A percentile compares a stretch with the other conserved stretches of the same genome.
Conservation (phyloP, 768 basidiomycete genomes). For the Russula griseocarnosa region DNA sequence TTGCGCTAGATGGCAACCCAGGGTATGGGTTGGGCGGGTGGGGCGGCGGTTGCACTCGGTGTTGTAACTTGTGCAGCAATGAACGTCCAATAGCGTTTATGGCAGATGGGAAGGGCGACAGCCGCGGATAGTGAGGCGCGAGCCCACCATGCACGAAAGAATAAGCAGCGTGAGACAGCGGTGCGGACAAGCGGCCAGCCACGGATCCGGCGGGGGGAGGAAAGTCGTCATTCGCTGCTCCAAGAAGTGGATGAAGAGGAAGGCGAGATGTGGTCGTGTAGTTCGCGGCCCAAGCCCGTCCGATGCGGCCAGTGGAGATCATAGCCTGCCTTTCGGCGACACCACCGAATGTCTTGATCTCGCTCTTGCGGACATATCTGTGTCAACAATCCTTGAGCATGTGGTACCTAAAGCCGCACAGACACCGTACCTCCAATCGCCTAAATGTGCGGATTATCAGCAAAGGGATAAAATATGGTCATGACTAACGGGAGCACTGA, state of each 20-base stretch:
- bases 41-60: slow-evolving; percentile 62
- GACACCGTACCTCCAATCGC: slow-evolving; percentile 73
- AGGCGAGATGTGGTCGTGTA: slow-evolving; percentile 79
- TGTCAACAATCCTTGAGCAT: neutral
- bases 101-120: slow-evolving; percentile 76
- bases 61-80: slow-evolving; percentile 69
- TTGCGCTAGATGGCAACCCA: slow-evolving; percentile 63
- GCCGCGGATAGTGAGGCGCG: slow-evolving; percentile 65
- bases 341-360: slow-evolving; percentile 78
- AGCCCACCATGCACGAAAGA: slow-evolving; percentile 95
- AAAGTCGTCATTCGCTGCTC: slow-evolving; percentile 57
- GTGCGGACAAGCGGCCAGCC: slow-evolving; percentile 30
- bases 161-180: slow-evolving; percentile 72
- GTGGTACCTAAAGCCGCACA: neutral
- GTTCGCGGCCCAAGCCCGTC: slow-evolving; percentile 78
- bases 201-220: slow-evolving; percentile 42
- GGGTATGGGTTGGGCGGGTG: slow-evolving; percentile 77
- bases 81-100: slow-evolving; percentile 75
- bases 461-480: slow-evolving; percentile 1
- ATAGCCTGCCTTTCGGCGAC: slow-evolving; percentile 67
- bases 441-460: slow-evolving; percentile 36
- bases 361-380: slow-evolving; percentile 81
- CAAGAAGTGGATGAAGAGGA: slow-evolving; percentile 69
- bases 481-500: slow-evolving; percentile 31
- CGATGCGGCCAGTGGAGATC: slow-evolving; percentile 72